Evolutionary conservation across 768 basidiomycete species (phyloP), one percentile per base, ranked within the genome.

Genomic region (Psilocybe sp.): DNA sequence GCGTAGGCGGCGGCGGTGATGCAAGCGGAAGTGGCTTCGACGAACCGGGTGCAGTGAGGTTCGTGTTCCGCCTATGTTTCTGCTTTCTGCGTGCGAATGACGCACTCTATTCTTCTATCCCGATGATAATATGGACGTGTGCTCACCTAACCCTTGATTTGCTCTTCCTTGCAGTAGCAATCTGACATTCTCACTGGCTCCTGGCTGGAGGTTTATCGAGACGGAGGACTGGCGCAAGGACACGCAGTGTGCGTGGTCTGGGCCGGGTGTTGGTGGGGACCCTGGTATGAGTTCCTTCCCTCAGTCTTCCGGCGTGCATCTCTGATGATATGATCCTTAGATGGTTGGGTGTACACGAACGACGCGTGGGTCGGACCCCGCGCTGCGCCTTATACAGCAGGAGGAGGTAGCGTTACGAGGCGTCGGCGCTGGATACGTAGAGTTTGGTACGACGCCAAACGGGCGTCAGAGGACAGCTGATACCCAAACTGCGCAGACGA

Each of bases 281-380:
- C 54, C 56, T 31, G 63, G 63, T 62, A 31, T 42, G 56, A 59
- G n/a, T 5, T 18, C 11, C 15, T n/a, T n/a, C n/a, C n/a, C n/a
- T n/a, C n/a, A n/a, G n/a, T n/a, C n/a, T n/a, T n/a, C n/a, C n/a
- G n/a, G n/a, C n/a, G n/a, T n/a, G n/a, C n/a, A n/a, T n/a, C n/a
- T n/a, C n/a, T n/a, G n/a, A n/a, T n/a, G n/a, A n/a, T n/a, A n/a
- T n/a, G n/a, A n/a, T n/a, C n/a, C n/a, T n/a, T 45, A 84, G 87
- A 81, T 58, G 90, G 88, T 3, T 92, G 91, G 89, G 80, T 87
- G 12, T 92, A 92, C 59, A 85, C 85, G 7, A 87, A 89, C 53
- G 89, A 90, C 50, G 69, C 76, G 0, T 92, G 90, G 91, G 68
- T 80, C 4, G 74, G 82, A 49, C 71, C 81, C 48, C 67, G 62